Percentiles rank a stretch among this genome's conserved stretches.
phyloP scores from a whole-genome alignment of 495 filamentous ascomycete species.

The Xylaria curta region DNA sequence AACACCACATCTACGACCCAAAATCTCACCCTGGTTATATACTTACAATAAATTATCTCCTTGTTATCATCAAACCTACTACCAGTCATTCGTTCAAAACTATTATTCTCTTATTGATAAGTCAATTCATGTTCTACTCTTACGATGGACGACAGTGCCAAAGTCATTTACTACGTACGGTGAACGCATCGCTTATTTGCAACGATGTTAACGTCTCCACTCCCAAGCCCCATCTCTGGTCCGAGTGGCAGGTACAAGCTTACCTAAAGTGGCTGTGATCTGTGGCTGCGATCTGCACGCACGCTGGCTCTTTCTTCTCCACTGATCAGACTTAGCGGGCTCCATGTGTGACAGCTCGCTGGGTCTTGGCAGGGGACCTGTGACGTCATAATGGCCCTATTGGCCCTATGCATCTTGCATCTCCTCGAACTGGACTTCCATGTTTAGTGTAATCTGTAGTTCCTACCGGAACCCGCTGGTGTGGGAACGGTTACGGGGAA shows the following conservation, averaged over 20 bases:
- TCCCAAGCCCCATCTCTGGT: neutral
- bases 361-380: slow-evolving; percentile 42
- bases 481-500: slow-evolving; percentile 19
- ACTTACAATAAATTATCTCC: neutral
- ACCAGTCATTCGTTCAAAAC: neutral
- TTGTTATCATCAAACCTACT: neutral
- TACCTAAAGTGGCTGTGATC: slow-evolving; percentile 4
- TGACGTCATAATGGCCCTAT: slow-evolving; percentile 29
- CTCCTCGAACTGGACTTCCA: slow-evolving; percentile 10
- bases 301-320: neutral
- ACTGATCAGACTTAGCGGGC: slow-evolving; percentile 11
- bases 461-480: slow-evolving; percentile 21
- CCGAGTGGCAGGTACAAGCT: neutral
- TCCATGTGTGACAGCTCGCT: slow-evolving; percentile 5
- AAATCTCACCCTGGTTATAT: neutral
- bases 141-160: too few relatives aligned
- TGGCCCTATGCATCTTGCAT: slow-evolving; percentile 14
- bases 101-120: neutral
- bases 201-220: neutral
- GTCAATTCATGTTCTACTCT: neutral
- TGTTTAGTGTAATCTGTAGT: slow-evolving; percentile 16
- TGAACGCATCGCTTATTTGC: too few relatives aligned
- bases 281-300: slow-evolving; percentile 10
- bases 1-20: neutral
- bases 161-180: too few relatives aligned